Evolutionary conservation across 257 asterid genomes (phyloP).

Genomic region (Primulina huaijiensis): DNA sequence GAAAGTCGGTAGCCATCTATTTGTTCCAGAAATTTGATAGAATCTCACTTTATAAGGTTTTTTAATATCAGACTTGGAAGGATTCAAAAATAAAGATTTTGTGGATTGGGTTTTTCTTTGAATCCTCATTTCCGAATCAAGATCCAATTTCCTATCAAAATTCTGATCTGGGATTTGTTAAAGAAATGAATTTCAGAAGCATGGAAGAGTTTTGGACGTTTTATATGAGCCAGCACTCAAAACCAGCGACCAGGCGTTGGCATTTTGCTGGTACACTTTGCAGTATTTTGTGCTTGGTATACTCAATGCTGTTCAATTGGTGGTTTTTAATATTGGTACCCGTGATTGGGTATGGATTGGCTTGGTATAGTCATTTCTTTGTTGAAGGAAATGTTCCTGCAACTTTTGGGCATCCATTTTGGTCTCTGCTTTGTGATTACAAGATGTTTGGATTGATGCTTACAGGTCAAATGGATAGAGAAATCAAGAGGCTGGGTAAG

Average conservation of each 20-base stretch:
- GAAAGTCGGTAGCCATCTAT: neutral
- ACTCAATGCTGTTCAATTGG: slow-evolving; percentile 68
- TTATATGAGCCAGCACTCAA: slow-evolving; percentile 87
- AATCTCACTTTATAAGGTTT: slow-evolving; percentile 10
- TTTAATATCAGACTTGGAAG: neutral
- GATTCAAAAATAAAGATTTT: slow-evolving; percentile 25
- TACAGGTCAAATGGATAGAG: slow-evolving; percentile 88
- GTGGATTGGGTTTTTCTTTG: slow-evolving; percentile 25
- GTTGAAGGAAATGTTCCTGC: slow-evolving; percentile 91
- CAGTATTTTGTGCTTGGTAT: slow-evolving; percentile 68
- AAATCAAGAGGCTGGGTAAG: slow-evolving; percentile 98
- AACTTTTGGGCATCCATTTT: slow-evolving; percentile 89
- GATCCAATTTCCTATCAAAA: slow-evolving; percentile 24
- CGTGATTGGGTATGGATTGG: slow-evolving; percentile 75
- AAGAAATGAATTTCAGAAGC: slow-evolving; percentile 70
- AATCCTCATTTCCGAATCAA: slow-evolving; percentile 13
- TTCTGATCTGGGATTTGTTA: slow-evolving; percentile 31
- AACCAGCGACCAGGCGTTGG: slow-evolving; percentile 86
- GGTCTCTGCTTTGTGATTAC: slow-evolving; percentile 90
- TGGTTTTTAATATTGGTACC: slow-evolving; percentile 70
- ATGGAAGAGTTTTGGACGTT: slow-evolving; percentile 97
- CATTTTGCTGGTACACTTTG: slow-evolving; percentile 88
- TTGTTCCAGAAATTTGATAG: neutral
- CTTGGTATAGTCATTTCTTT: slow-evolving; percentile 96
- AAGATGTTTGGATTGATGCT: slow-evolving; percentile 98